Conservation (phyloP, 2,329 filamentous ascomycete species). For the Lachnellula cervina region DNA sequence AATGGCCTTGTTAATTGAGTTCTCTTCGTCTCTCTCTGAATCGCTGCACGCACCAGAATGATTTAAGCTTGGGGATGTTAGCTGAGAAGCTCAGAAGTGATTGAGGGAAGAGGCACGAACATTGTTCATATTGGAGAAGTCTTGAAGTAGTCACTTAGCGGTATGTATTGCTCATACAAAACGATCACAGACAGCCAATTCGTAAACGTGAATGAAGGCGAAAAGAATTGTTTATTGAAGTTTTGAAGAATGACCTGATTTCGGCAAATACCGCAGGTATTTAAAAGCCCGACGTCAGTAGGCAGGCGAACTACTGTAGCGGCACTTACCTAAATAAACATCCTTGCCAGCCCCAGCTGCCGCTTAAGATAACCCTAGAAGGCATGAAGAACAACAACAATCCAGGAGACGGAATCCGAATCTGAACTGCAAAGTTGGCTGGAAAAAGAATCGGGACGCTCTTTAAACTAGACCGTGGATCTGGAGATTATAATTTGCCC, state of each 20-base stretch:
- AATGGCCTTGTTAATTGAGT: slow-evolving; percentile 19
- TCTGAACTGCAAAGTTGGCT: not conserved
- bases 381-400: slow-evolving; percentile 4
- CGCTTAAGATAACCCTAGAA: slow-evolving; percentile 5
- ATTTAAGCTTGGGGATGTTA: slow-evolving; percentile 50
- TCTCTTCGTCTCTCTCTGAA: slow-evolving; percentile 4
- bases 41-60: slow-evolving; percentile 53
- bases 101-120: slow-evolving; percentile 34
- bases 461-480: not conserved
- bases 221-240: not conserved
- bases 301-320: not conserved
- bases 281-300: too few relatives aligned
- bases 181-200: too few relatives aligned
- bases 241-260: slow-evolving; percentile 13
- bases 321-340: not conserved
- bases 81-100: slow-evolving; percentile 5
- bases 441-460: not conserved
- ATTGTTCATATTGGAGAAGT: slow-evolving; percentile 46
- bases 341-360: not conserved
- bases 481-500: not conserved
- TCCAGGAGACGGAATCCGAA: not conserved
- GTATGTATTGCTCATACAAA: too few relatives aligned
- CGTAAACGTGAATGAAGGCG: not conserved
- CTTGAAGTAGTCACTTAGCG: not conserved
- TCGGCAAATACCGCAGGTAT: not conserved